Evolutionary conservation across 306 rosid genomes (phyloP), one percentile per base, ranked within the genome.

Genomic region (Comarum palustre): DNA sequence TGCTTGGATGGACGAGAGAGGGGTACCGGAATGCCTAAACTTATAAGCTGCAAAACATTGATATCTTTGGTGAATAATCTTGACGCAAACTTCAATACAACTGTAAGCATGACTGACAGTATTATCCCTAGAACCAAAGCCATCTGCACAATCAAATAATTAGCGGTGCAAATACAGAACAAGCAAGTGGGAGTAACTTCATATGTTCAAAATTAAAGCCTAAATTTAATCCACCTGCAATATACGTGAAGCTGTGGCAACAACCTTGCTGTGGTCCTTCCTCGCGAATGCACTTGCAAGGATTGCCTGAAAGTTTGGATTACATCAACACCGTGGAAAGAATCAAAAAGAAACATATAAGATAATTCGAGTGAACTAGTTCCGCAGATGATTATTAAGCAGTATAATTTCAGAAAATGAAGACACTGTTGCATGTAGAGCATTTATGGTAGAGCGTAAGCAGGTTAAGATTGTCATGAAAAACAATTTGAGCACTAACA

Each of bases 251-350:
- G 92, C 98, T 14, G 90, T 82, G 46, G 86, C 84, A 6, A 85
- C 73, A 8, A 92, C 89, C 83, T 84, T 92, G 36, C 80, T 85
- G 58, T 79, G 68, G 78, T 92, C 95, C 71, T 87, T 88, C 80
- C 81, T 86, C 31, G 96, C 98, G 83, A 92, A 90, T 73, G 98
- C 96, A 47, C 91, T 86, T 0, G 98, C 98, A 74, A 92, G 93
- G 64, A 92, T 87, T 0, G 98, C 98, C 98, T 92, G 83, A 76
- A 78, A 63, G 71, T 45, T 57, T 10, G 9, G 68, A 5, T 75
- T 52, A 73, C 11, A 3, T 17, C 31, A 31, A 57, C 48, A 29
- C 27, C 6, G 1, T 4, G 43, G 20, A 19, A 69, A 52, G 19
- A 47, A 31, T 9, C 59, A 43, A 31, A 59, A 22, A 42, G 42